Conservation (phyloP, 176 grass and related monocot genomes). For the Alopecurus myosuroides region DNA sequence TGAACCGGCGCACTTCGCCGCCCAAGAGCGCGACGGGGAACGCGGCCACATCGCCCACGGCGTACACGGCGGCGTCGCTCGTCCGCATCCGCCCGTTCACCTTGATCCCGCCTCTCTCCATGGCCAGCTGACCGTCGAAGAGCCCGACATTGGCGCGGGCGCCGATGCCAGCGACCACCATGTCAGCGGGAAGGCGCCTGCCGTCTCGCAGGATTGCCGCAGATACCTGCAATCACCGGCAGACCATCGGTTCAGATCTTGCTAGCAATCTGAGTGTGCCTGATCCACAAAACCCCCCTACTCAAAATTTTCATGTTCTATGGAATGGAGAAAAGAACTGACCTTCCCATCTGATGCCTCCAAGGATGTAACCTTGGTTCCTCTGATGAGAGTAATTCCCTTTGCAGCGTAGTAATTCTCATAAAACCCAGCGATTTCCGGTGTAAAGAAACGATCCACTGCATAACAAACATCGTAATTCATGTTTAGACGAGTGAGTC, state of each 20-base stretch:
- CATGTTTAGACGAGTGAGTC: background rate
- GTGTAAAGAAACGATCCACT: constrained; percentile 78
- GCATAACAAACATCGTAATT: background rate
- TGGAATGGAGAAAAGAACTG: background rate
- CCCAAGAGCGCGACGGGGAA: too few species aligned
- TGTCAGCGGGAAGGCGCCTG: constrained; percentile 49
- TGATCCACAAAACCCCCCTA: background rate
- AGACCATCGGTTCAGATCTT: background rate
- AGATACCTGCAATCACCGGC: constrained; percentile 32
- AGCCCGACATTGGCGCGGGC: constrained; percentile 59
- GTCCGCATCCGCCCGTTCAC: too few species aligned
- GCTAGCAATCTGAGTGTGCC: background rate
- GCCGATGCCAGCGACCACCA: constrained; percentile 85
- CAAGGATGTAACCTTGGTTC: constrained; percentile 53
- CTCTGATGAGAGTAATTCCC: constrained; percentile 76
- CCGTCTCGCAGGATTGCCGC: constrained; percentile 55
- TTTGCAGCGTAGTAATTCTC: constrained; percentile 66
- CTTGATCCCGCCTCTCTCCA: too few species aligned
- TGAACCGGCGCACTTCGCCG: too few species aligned
- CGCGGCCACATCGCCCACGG: too few species aligned
- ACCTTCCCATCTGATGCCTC: constrained; percentile 54
- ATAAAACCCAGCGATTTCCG: constrained; percentile 67
- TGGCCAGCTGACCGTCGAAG: constrained; percentile 53
- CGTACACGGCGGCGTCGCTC: too few species aligned
- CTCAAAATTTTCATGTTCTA: background rate